phyloP scores from a whole-genome alignment of 2,329 filamentous ascomycete genomes.

The Fusarium austroafricanum region DNA sequence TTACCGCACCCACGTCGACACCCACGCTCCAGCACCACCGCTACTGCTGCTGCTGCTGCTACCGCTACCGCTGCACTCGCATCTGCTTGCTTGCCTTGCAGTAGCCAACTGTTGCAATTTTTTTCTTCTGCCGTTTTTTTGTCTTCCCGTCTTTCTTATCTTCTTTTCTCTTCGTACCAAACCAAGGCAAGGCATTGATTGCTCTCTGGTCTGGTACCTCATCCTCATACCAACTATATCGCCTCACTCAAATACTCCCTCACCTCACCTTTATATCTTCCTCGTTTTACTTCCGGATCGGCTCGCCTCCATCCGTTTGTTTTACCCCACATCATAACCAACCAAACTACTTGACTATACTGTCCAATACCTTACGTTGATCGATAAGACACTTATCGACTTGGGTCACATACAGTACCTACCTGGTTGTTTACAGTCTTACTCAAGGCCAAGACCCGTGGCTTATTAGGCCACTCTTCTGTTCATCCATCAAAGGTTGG shows the following conservation, averaged over 20 bases:
- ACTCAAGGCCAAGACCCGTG: constrained; percentile 3
- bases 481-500: neutral
- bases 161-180: constrained; percentile 19
- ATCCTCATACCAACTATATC: constrained; percentile 22
- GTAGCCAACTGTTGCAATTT: constrained; percentile 41
- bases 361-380: constrained; percentile 29
- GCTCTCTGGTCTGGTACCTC: constrained; percentile 26
- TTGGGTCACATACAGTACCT: neutral
- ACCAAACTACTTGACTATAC: constrained; percentile 22
- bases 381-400: constrained; percentile 45
- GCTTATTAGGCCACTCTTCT: neutral
- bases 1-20: constrained; percentile 32
- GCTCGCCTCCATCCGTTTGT: constrained; percentile 29
- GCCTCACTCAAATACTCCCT: constrained; percentile 18
- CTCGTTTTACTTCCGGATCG: constrained; percentile 25
- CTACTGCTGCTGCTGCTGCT: constrained; percentile 8
- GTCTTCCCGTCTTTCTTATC: constrained; percentile 37
- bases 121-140: constrained; percentile 41
- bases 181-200: constrained; percentile 21
- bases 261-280: constrained; percentile 6
- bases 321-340: constrained; percentile 47
- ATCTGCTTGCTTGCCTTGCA: constrained; percentile 31
- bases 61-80: constrained; percentile 18
- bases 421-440: constrained; percentile 21
- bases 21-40: constrained; percentile 40